phyloP scores from a whole-genome alignment of 2,329 filamentous ascomycete genomes.

The Coleophoma eucalyptorum region DNA sequence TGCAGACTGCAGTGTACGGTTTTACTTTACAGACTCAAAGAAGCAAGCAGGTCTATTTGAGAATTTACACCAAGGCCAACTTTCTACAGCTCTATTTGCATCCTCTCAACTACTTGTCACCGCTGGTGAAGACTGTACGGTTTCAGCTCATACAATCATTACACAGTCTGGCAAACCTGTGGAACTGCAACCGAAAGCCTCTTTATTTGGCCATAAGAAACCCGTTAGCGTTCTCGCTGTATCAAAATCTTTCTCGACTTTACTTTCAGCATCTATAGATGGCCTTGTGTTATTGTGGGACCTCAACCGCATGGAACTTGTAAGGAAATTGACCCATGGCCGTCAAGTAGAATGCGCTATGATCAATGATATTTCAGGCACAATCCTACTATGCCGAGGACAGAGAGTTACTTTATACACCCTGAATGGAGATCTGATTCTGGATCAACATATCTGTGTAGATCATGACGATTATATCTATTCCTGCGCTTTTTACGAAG shows the following conservation, averaged over 20 bases:
- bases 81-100: constrained; percentile 79
- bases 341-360: constrained; percentile 67
- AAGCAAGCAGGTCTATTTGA: constrained; percentile 87
- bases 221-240: constrained; percentile 80
- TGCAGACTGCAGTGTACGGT: constrained; percentile 86
- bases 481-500: constrained; percentile 90
- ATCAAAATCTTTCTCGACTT: constrained; percentile 81
- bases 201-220: constrained; percentile 85
- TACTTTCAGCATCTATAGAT: constrained; percentile 79
- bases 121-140: constrained; percentile 85
- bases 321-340: constrained; percentile 64
- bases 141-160: constrained; percentile 76
- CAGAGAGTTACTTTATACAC: constrained; percentile 75
- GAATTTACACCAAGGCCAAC: constrained; percentile 86
- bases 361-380: constrained; percentile 88
- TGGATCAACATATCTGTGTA: constrained; percentile 78
- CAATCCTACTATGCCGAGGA: constrained; percentile 81
- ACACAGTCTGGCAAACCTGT: constrained; percentile 63
- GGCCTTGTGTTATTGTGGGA: constrained; percentile 91
- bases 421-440: constrained; percentile 78
- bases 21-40: constrained; percentile 80
- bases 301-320: constrained; percentile 83
- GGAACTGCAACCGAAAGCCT: constrained; percentile 74
- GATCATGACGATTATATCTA: constrained; percentile 71
- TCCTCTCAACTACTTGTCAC: constrained; percentile 91